Conservation (phyloP, 2,329 filamentous ascomycete species). For the Paraphaeosphaeria minitans region DNA sequence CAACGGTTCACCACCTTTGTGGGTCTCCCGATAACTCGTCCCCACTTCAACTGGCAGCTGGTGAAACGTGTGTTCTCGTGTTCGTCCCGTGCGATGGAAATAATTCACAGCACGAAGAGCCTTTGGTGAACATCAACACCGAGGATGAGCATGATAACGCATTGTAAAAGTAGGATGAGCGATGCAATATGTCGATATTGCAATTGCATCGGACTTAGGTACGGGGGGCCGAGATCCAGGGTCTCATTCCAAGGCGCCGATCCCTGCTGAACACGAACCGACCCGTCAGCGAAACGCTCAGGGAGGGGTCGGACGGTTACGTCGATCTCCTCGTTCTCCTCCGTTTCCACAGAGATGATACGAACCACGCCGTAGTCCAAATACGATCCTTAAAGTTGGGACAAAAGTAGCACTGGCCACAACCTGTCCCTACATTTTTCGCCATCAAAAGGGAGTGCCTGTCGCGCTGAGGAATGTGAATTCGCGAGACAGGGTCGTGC, state of each 20-base stretch:
- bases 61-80: neutral
- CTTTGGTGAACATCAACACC: neutral
- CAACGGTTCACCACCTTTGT: neutral
- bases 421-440: neutral
- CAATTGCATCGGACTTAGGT: slow-evolving; percentile 5
- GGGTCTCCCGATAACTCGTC: too few species aligned
- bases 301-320: neutral
- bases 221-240: slow-evolving; percentile 5
- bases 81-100: neutral
- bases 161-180: neutral
- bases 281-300: neutral
- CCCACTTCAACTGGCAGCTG: neutral
- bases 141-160: neutral
- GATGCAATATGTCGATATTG: slow-evolving; percentile 7
- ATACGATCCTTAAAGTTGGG: neutral
- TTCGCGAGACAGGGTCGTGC: slow-evolving; percentile 2
- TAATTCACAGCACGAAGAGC: neutral
- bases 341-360: neutral
- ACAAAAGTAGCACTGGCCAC: neutral
- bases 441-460: neutral
- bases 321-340: neutral
- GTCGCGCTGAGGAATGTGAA: neutral
- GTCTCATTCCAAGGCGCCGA: neutral
- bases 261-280: slow-evolving; percentile 1
- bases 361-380: neutral